Percentiles rank a stretch among this genome's conserved stretches.
phyloP scores from a whole-genome alignment of 495 filamentous ascomycete species.

The Rostrohypoxylon terebratum region DNA sequence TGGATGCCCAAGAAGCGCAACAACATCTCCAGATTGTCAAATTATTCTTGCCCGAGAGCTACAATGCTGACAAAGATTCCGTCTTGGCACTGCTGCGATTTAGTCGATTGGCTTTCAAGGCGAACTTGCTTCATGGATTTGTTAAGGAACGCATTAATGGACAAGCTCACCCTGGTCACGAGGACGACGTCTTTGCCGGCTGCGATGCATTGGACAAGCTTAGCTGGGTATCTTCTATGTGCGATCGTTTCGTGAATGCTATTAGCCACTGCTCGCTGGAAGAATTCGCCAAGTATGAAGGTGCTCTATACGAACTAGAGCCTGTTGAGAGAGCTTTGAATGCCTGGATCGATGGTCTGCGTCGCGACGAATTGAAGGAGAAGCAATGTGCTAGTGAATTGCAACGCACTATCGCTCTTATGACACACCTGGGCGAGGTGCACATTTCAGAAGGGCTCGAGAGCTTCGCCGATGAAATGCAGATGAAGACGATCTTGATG shows the following conservation, averaged over 20 bases:
- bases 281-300: conserved; percentile 79
- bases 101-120: conserved; percentile 89
- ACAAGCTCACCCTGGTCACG: conserved; percentile 64
- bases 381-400: conserved; percentile 82
- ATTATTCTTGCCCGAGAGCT: conserved; percentile 90
- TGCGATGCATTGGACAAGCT: conserved; percentile 87
- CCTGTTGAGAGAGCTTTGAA: conserved; percentile 92
- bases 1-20: conserved; percentile 89
- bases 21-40: conserved; percentile 89
- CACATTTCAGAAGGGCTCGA: conserved; percentile 78
- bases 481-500: conserved; percentile 77
- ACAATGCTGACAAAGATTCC: conserved; percentile 80
- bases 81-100: conserved; percentile 87
- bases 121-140: conserved; percentile 79
- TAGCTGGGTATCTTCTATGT: conserved; percentile 83
- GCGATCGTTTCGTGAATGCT: conserved; percentile 82
- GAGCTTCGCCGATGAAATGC: conserved; percentile 81
- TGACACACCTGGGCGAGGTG: conserved; percentile 84
- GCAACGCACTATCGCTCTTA: conserved; percentile 83
- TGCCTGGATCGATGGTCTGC: conserved; percentile 84
- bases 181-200: conserved; percentile 80
- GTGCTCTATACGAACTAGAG: conserved; percentile 87
- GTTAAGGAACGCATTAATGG: conserved; percentile 78
- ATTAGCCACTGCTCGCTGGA: conserved; percentile 81
- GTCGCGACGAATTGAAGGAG: conserved; percentile 88